phyloP scores from a whole-genome alignment of 164 flowering plant genomes.

The Pachysandra terminalis region DNA sequence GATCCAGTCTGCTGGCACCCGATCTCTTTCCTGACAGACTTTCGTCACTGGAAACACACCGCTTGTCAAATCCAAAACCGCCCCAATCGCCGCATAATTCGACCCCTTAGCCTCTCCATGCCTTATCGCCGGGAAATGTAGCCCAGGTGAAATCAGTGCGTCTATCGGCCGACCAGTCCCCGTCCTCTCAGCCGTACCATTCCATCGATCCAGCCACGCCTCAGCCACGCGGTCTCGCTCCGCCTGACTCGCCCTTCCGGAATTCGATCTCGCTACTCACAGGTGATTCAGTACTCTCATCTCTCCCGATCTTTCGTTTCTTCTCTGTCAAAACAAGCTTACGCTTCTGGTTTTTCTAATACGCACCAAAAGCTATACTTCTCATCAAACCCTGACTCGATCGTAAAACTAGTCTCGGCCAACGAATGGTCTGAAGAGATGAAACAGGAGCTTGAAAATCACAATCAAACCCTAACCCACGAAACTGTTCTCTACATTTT shows the following conservation, averaged over 20 bases:
- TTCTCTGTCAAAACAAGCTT: slow-evolving; percentile 12
- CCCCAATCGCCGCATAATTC: too few relatives aligned
- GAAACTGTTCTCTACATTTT: slow-evolving; percentile 61
- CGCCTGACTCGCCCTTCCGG: slow-evolving; percentile 20
- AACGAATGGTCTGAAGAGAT: slow-evolving; percentile 53
- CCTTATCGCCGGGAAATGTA: too few relatives aligned
- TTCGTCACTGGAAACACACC: too few relatives aligned
- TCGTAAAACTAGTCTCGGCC: slow-evolving; percentile 37
- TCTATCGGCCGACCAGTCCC: too few relatives aligned
- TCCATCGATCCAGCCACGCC: too few relatives aligned
- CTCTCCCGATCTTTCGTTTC: slow-evolving; percentile 15
- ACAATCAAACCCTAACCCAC: slow-evolving; percentile 34
- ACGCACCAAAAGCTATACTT: slow-evolving; percentile 28
- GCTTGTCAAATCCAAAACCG: too few relatives aligned
- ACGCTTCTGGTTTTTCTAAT: slow-evolving; percentile 10
- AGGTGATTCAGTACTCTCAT: slow-evolving; percentile 39
- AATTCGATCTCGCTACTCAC: slow-evolving; percentile 26
- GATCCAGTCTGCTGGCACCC: too few relatives aligned
- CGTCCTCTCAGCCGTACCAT: too few relatives aligned
- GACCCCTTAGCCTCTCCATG: too few relatives aligned
- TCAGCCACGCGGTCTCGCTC: too few relatives aligned
- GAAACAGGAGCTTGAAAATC: slow-evolving; percentile 34
- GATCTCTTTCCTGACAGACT: too few relatives aligned
- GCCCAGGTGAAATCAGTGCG: too few relatives aligned
- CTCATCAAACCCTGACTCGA: slow-evolving; percentile 41